phyloP scores from a whole-genome alignment of 306 rosid genomes.

The Castanea mollissima region DNA sequence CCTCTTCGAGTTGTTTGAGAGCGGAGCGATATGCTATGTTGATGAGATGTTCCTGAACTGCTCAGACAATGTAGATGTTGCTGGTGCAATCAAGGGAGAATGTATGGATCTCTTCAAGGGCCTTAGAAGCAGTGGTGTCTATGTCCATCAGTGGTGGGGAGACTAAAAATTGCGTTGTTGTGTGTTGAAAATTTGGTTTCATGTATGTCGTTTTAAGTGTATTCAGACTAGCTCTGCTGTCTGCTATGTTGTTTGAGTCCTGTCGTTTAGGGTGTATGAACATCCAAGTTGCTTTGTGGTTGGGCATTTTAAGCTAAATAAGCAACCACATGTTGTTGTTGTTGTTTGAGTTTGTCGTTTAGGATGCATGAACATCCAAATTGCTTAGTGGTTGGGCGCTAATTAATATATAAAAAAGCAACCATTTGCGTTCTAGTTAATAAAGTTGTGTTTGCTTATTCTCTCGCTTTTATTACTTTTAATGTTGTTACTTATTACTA shows the following conservation, averaged over 20 bases:
- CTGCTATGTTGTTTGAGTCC: constrained; percentile 3
- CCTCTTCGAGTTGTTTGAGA: constrained; percentile 57
- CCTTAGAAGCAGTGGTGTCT: constrained; percentile 72
- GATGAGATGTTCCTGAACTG: constrained; percentile 81
- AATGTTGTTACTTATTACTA: no score
- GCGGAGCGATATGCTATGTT: constrained; percentile 68
- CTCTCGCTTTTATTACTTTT: background rate
- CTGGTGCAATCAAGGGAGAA: constrained; percentile 29
- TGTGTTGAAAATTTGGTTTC: constrained; percentile 22
- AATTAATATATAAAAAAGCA: constrained; percentile 42
- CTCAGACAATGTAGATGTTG: constrained; percentile 36
- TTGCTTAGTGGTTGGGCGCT: constrained; percentile 53
- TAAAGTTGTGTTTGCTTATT: background rate
- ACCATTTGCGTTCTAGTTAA: constrained; percentile 24
- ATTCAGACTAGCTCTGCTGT: constrained; percentile 10
- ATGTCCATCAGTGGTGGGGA: constrained; percentile 94
- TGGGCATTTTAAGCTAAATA: constrained; percentile 51
- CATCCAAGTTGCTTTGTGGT: constrained; percentile 43
- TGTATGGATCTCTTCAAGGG: constrained; percentile 67
- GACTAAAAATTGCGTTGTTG: constrained; percentile 23
- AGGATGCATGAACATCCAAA: constrained; percentile 28
- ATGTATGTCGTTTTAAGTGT: constrained; percentile 18
- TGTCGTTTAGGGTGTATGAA: constrained; percentile 23
- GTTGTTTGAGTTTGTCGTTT: constrained; percentile 15
- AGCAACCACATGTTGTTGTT: constrained; percentile 39